phyloP scores from a whole-genome alignment of 768 basidiomycete genomes.

The Naganishia kalamii region DNA sequence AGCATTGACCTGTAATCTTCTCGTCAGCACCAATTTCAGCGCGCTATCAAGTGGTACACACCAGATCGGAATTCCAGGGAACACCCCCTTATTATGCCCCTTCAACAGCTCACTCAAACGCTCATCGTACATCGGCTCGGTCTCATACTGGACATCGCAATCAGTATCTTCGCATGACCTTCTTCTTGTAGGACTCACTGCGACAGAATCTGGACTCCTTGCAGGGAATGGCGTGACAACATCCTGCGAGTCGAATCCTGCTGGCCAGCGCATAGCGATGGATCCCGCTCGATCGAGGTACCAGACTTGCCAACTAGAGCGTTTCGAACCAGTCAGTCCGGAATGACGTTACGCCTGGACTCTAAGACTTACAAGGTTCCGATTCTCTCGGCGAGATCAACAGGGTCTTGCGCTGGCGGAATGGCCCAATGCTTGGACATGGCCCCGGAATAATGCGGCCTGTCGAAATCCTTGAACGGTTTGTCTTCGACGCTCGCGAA shows the following conservation, averaged over 20 bases:
- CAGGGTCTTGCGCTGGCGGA: slow-evolving; percentile 23
- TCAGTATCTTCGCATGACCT: not conserved
- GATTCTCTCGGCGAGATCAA: slow-evolving; percentile 29
- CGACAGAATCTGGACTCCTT: not conserved
- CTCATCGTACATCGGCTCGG: slow-evolving; percentile 2
- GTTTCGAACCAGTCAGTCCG: not conserved
- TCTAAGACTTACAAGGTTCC: slow-evolving; percentile 25
- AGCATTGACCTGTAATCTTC: slow-evolving; percentile 7
- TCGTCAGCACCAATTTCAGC: not conserved
- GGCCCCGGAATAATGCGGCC: slow-evolving; percentile 15
- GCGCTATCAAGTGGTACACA: not conserved
- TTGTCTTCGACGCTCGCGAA: too few relatives aligned
- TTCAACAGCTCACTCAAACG: slow-evolving; percentile 14
- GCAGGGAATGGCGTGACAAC: slow-evolving; percentile 31
- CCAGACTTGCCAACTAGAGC: slow-evolving; percentile 30
- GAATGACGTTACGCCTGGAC: not conserved
- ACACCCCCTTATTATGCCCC: slow-evolving; percentile 4
- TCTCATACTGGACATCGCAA: not conserved
- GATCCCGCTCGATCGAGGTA: slow-evolving; percentile 25
- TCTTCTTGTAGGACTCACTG: not conserved
- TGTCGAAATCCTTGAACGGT: not conserved
- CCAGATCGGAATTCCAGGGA: slow-evolving; percentile 1
- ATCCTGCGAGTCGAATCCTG: slow-evolving; percentile 20
- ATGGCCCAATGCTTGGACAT: slow-evolving; percentile 21
- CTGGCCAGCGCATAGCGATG: slow-evolving; percentile 28